Conservation (phyloP, 2,329 filamentous ascomycete species). For the Ophiostoma ips region DNA sequence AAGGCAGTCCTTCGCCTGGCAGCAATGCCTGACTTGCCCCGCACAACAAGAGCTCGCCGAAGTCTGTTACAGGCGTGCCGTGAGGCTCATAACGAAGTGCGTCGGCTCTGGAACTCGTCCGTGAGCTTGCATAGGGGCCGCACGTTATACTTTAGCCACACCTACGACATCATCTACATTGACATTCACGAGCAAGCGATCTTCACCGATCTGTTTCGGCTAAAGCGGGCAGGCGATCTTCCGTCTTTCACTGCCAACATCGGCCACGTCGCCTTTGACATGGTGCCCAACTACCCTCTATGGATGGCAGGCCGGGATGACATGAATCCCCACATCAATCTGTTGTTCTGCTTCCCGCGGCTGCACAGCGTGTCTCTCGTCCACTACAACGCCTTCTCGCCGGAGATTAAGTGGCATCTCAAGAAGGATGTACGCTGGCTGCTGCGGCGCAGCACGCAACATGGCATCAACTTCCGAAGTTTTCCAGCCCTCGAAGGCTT, state of each 20-base stretch:
- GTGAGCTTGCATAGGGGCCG: constrained; percentile 4
- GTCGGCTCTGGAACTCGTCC: constrained; percentile 2
- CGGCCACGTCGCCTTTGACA: constrained; percentile 13
- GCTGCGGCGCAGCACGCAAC: constrained; percentile 1
- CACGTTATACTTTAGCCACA: constrained; percentile 8
- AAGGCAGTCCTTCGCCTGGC: constrained; percentile 7
- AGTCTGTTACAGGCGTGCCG: constrained; percentile 8
- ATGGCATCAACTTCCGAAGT: constrained; percentile 8
- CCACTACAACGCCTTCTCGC: constrained; percentile 7
- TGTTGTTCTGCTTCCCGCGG: constrained; percentile 12
- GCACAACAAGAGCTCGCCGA: constrained; percentile 6
- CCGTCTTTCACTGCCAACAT: constrained; percentile 9
- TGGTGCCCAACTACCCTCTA: constrained; percentile 12
- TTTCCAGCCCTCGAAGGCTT: constrained; percentile 8
- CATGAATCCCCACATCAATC: constrained; percentile 9
- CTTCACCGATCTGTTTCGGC: constrained; percentile 6
- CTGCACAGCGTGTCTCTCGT: constrained; percentile 13
- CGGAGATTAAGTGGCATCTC: constrained; percentile 11
- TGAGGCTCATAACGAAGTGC: constrained; percentile 10
- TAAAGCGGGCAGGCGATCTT: not conserved
- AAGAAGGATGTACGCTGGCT: constrained; percentile 8
- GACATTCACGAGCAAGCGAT: constrained; percentile 10
- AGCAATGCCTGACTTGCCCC: constrained; percentile 11
- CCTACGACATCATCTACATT: constrained; percentile 9
- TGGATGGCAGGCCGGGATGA: constrained; percentile 9